These are phyloP conservation scores for Heliosperma pusillum DNA, from an alignment of 148 eudicot genomes.

Conservation along the genomic window DNA sequence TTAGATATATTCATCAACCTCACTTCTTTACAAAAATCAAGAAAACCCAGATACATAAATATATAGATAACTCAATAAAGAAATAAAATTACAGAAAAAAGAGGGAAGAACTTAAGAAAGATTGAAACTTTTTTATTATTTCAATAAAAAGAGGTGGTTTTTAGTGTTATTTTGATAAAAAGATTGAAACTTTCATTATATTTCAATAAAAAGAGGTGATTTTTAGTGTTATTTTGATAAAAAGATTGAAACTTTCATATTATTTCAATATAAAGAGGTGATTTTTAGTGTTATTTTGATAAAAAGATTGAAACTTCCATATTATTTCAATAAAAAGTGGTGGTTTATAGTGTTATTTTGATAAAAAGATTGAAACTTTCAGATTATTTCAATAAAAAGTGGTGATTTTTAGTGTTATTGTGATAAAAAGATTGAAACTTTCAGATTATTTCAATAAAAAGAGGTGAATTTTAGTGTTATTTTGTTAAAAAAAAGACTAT, in stretches of 20 bases:
- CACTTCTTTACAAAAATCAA: not conserved
- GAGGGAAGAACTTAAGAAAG: no score
- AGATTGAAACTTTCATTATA: not conserved
- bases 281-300: not conserved
- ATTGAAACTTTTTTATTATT: not conserved
- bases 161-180: not conserved
- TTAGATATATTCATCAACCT: slow-evolving; percentile 1
- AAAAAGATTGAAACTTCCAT: no score
- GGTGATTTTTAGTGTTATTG: no score
- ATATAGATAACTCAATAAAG: not conserved
- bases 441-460: not conserved
- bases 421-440: not conserved
- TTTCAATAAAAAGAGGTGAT: no score
- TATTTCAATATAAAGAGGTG: no score
- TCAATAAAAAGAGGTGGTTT: not conserved
- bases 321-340: not conserved
- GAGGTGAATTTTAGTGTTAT: not conserved
- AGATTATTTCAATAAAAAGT: no score
- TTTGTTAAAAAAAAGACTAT: not conserved
- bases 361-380: not conserved
- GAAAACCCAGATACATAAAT: not conserved
- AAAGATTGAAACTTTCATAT: no score
- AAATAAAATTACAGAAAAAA: no score
- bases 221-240: no score
- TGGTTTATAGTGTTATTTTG: not conserved